Evolutionary conservation across 352 stramenopile species (phyloP).

Genomic region (Globisporangium mamillatum): DNA sequence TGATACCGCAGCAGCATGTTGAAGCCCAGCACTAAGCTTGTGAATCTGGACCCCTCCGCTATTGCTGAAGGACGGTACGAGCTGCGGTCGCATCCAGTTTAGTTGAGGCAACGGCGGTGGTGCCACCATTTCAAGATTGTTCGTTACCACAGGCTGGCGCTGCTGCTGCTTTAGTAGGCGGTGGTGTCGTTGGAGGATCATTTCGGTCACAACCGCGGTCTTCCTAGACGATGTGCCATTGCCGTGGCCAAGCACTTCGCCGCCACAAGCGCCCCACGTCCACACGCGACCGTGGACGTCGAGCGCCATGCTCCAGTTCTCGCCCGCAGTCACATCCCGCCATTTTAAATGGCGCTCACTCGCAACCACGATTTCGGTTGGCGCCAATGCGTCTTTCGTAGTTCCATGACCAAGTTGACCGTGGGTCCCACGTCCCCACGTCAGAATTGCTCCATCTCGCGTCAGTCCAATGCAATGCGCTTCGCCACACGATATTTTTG

Average conservation of each 20-base stretch:
- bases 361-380: constrained; percentile 18
- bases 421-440: constrained; percentile 76
- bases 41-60: constrained; percentile 30
- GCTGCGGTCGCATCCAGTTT: constrained; percentile 43
- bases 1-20: constrained; percentile 88
- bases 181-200: constrained; percentile 42
- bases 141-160: background rate
- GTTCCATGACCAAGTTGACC: constrained; percentile 78
- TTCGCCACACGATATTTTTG: constrained; percentile 63
- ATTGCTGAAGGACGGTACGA: constrained; percentile 40
- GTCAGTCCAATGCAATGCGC: constrained; percentile 78
- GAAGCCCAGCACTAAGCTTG: constrained; percentile 78
- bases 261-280: constrained; percentile 71
- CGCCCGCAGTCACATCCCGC: constrained; percentile 55
- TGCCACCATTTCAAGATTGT: background rate
- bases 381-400: constrained; percentile 28
- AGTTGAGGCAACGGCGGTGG: constrained; percentile 23
- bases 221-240: constrained; percentile 17
- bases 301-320: constrained; percentile 80
- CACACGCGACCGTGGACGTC: constrained; percentile 63
- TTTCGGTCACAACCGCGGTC: constrained; percentile 31
- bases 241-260: constrained; percentile 60
- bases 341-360: constrained; percentile 18
- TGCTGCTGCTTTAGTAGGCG: constrained; percentile 23
- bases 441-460: constrained; percentile 45